Conservation (phyloP, 2,329 filamentous ascomycete genomes). For the Nannizziopsis arthrosporioides region DNA sequence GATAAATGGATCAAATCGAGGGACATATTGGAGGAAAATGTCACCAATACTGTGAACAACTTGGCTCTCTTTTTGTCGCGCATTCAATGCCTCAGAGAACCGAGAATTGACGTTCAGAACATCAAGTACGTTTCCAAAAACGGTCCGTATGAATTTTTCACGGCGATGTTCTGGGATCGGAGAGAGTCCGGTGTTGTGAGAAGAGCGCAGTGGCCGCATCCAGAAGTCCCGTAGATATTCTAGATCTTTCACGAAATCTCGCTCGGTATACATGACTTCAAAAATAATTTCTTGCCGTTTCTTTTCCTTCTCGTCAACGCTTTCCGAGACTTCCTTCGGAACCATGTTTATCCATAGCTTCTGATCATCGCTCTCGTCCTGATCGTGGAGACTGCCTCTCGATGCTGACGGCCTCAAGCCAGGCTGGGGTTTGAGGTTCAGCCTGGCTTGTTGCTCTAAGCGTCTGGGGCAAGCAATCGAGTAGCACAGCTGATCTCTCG, state of each 20-base stretch:
- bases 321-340: constrained; percentile 84
- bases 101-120: constrained; percentile 84
- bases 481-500: constrained; percentile 87
- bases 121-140: constrained; percentile 93
- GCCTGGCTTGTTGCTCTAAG: constrained; percentile 82
- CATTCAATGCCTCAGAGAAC: constrained; percentile 77
- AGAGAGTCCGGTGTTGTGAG: constrained; percentile 52
- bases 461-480: constrained; percentile 92
- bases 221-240: constrained; percentile 97
- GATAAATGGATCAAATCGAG: constrained; percentile 91
- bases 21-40: constrained; percentile 84
- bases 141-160: constrained; percentile 82
- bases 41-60: constrained; percentile 86
- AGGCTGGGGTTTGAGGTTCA: constrained; percentile 87
- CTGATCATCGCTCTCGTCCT: constrained; percentile 84
- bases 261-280: constrained; percentile 95
- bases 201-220: constrained; percentile 80
- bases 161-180: constrained; percentile 79
- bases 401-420: constrained; percentile 65
- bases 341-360: constrained; percentile 99
- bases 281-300: constrained; percentile 97
- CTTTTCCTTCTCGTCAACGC: constrained; percentile 80
- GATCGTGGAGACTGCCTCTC: constrained; percentile 65
- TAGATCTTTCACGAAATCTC: constrained; percentile 97
- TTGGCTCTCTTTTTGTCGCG: constrained; percentile 77